Conservation (phyloP, 495 filamentous ascomycete genomes). For the Immersiella caudata region DNA sequence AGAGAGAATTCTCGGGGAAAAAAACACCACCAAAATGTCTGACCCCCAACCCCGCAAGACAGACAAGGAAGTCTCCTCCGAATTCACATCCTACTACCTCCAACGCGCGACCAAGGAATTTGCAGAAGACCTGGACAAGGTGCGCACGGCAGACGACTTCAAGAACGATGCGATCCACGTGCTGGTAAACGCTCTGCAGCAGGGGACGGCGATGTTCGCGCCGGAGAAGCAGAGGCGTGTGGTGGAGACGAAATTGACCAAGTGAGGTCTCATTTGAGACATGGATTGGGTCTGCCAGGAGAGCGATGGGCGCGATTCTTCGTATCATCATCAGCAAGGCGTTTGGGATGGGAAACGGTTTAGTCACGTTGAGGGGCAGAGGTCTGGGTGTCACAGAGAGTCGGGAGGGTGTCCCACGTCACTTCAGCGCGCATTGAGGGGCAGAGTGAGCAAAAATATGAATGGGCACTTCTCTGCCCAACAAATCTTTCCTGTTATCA, state of each 20-base stretch:
- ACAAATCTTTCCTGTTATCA: too few species aligned
- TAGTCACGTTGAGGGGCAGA: too few species aligned
- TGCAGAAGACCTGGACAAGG: conserved; percentile 68
- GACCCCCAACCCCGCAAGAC: conserved; percentile 25
- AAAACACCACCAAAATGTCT: conserved; percentile 13
- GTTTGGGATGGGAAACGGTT: not conserved
- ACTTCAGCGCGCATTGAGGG: too few species aligned
- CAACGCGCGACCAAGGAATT: conserved; percentile 66
- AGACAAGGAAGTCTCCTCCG: conserved; percentile 43
- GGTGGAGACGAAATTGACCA: conserved; percentile 22
- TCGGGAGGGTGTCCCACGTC: too few species aligned
- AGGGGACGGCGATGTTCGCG: conserved; percentile 57
- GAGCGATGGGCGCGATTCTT: not conserved
- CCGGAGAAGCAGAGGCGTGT: conserved; percentile 48
- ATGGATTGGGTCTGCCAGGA: too few species aligned
- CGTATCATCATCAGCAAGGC: not conserved
- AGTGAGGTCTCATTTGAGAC: not conserved
- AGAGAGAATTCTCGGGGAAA: not conserved
- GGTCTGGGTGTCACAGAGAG: too few species aligned
- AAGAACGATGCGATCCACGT: conserved; percentile 61
- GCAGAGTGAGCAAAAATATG: too few species aligned
- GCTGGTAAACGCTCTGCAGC: conserved; percentile 66
- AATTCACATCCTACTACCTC: conserved; percentile 68
- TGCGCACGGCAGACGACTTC: conserved; percentile 70
- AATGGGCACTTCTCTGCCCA: too few species aligned